Base-by-base conservation (phyloP, 768 basidiomycete genomes). In the Mycena indigotica region DNA sequence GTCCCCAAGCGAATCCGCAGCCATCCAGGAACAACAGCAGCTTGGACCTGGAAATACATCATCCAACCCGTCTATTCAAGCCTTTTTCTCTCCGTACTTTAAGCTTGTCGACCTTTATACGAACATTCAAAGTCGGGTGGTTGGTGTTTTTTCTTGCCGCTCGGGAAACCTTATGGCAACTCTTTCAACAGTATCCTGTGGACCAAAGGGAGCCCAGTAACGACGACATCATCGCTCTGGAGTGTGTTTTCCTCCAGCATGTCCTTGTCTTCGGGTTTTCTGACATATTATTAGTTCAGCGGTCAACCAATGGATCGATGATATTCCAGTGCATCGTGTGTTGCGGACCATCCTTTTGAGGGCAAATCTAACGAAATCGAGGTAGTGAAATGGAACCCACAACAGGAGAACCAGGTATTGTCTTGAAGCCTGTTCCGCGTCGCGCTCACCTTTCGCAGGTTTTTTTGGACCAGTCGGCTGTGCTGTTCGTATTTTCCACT, bases 261-360 rank as follows among this genome's bases (percentile, higher is more conserved):
- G 5, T 38, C 19, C 2, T 21, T 15, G 16, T 8, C 1, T 16
- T 13, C 41, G 29, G 15, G 35, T 4, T 17, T 52, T 26, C 16
- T 29, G n/a, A n/a, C n/a, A n/a, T n/a, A n/a, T n/a, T n/a, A n/a
- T 0, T 32, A 62, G 61, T 67, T 83, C 81, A 8, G 80, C 78
- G 2, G 65, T 87, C n/a, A 86, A 86, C 57, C 73, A 77, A n/a
- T 87, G 85, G 85, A 72, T 82, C 1, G 80, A 84, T 46, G 68
- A 74, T 4, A 74, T 86, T 3, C 85, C 85, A 1, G 69, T 72
- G 38, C 77, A 77, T 30, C 57, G 76, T 77, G 52, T 25, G 71
- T 63, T 57, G n/a, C n/a, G n/a, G n/a, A n/a, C n/a, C 3, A 12
- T 10, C 6, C 10, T 2, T 21, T n/a, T 16, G 1, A 15, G 10